Conservation (phyloP, 1,139 yeast genomes). For the Citeromyces hawaiiensis region DNA sequence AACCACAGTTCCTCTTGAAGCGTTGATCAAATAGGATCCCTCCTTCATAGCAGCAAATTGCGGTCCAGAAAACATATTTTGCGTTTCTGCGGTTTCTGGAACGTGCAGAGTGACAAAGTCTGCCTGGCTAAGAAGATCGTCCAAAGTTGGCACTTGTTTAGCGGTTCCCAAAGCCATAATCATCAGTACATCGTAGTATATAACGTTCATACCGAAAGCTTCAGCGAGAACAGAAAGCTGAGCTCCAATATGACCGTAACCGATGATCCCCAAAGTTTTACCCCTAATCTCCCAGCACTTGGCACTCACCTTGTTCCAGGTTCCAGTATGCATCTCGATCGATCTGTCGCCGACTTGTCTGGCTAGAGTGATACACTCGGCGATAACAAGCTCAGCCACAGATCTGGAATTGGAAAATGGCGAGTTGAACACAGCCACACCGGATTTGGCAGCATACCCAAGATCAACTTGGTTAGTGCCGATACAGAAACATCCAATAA, state of each 20-base stretch:
- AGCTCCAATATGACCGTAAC: constrained; percentile 97
- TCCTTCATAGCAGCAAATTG: constrained; percentile 95
- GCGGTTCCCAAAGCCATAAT: constrained; percentile 98
- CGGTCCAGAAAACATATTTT: constrained; percentile 76
- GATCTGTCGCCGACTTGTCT: constrained; percentile 97
- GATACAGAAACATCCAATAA: constrained; percentile 96
- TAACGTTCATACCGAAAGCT: constrained; percentile 94
- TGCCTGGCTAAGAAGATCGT: constrained; percentile 66
- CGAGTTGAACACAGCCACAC: constrained; percentile 95
- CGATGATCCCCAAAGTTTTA: constrained; percentile 91
- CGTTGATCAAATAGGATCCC: constrained; percentile 89
- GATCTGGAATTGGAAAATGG: constrained; percentile 98
- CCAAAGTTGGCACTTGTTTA: constrained; percentile 75
- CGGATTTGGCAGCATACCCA: constrained; percentile 81
- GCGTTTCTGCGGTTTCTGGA: constrained; percentile 89
- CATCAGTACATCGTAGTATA: constrained; percentile 84
- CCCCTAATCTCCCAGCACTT: constrained; percentile 99
- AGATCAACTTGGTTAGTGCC: constrained; percentile 98
- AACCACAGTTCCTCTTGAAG: constrained; percentile 95
- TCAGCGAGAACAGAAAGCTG: constrained; percentile 96
- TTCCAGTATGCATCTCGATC: constrained; percentile 89
- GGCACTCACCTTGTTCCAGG: constrained; percentile 94
- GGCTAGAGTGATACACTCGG: constrained; percentile 85
- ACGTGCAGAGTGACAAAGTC: constrained; percentile 93
- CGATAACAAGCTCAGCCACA: constrained; percentile 95